Percentiles rank a stretch among this genome's conserved stretches.
phyloP scores from a whole-genome alignment of 306 rosid genomes.

The Mimosa bimucronata region DNA sequence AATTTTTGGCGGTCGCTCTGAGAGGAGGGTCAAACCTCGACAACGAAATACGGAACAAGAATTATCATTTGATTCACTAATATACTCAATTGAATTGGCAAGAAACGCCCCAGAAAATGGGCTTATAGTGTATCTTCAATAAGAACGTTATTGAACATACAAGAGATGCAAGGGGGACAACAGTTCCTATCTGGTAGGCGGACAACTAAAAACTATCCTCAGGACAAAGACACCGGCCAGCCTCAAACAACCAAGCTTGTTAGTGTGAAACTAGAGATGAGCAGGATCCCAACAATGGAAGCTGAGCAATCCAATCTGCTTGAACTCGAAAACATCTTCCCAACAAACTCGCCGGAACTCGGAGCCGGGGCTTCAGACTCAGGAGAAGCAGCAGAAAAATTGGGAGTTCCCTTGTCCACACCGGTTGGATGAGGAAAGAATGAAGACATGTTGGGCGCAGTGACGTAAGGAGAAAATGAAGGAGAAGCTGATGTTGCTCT shows the following conservation, averaged over 20 bases:
- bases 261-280: slow-evolving; percentile 33
- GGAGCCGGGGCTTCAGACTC: slow-evolving; percentile 22
- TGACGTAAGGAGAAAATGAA: slow-evolving; percentile 38
- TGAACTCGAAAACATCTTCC: slow-evolving; percentile 47
- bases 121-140: not conserved
- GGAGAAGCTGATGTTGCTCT: slow-evolving; percentile 48
- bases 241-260: slow-evolving; percentile 14
- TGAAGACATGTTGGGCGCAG: slow-evolving; percentile 48
- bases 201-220: not conserved
- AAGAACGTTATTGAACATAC: not conserved
- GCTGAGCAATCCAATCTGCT: slow-evolving; percentile 30
- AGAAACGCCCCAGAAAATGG: not conserved
- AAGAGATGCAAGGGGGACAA: not conserved
- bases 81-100: not conserved
- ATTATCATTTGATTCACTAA: not conserved
- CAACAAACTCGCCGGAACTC: slow-evolving; percentile 50
- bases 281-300: slow-evolving; percentile 29
- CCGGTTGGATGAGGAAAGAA: slow-evolving; percentile 57
- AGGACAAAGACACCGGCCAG: not conserved
- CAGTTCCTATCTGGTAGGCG: not conserved
- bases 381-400: slow-evolving; percentile 34
- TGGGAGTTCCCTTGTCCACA: slow-evolving; percentile 28
- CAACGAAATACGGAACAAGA: slow-evolving; percentile 7
- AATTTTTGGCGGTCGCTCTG: not conserved
- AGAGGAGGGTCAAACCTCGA: slow-evolving; percentile 3